phyloP scores from a whole-genome alignment of 2,329 filamentous ascomycete species.

The Pseudogymnoascus sp. region DNA sequence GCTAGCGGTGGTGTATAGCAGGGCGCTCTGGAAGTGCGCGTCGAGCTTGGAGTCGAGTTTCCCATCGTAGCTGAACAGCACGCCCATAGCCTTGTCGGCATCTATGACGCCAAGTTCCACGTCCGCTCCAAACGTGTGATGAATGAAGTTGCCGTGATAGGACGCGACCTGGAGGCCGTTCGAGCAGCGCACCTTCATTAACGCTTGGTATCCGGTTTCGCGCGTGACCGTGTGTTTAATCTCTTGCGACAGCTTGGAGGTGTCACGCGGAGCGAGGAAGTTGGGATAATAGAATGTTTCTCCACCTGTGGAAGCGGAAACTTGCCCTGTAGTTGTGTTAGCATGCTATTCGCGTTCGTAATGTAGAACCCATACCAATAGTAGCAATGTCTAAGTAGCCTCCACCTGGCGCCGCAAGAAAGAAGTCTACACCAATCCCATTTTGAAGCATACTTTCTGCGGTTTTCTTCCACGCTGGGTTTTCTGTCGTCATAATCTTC shows the following conservation, averaged over 20 bases:
- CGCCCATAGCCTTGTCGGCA: slow-evolving; percentile 83
- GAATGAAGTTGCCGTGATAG: slow-evolving; percentile 96
- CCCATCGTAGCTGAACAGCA: slow-evolving; percentile 90
- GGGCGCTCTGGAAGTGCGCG: slow-evolving; percentile 91
- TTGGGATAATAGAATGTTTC: slow-evolving; percentile 97
- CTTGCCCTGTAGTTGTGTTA: slow-evolving; percentile 50
- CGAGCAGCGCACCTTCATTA: slow-evolving; percentile 98
- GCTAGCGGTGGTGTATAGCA: slow-evolving; percentile 85
- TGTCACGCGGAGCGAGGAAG: slow-evolving; percentile 80
- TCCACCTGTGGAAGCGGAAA: slow-evolving; percentile 81
- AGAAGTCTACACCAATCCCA: slow-evolving; percentile 87
- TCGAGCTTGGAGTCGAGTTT: slow-evolving; percentile 96
- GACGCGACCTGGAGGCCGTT: slow-evolving; percentile 86
- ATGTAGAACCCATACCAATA: slow-evolving; percentile 51
- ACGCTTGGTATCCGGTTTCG: slow-evolving; percentile 87
- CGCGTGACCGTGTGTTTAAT: slow-evolving; percentile 77
- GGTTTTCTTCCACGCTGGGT: slow-evolving; percentile 76
- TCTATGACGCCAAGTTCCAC: slow-evolving; percentile 89
- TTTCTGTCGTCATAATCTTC: slow-evolving; percentile 84
- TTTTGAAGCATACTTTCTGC: slow-evolving; percentile 80
- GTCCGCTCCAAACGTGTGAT: slow-evolving; percentile 90
- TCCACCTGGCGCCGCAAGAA: slow-evolving; percentile 81
- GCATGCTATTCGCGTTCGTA: slow-evolving; percentile 16
- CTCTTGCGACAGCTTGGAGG: slow-evolving; percentile 73
- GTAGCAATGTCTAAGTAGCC: slow-evolving; percentile 91